A percentile compares a stretch with the other conserved stretches of the same genome.
These are phyloP conservation scores for Fusarium sp. DNA, from an alignment of 2,329 filamentous ascomycete species.

Conservation along the genomic window DNA sequence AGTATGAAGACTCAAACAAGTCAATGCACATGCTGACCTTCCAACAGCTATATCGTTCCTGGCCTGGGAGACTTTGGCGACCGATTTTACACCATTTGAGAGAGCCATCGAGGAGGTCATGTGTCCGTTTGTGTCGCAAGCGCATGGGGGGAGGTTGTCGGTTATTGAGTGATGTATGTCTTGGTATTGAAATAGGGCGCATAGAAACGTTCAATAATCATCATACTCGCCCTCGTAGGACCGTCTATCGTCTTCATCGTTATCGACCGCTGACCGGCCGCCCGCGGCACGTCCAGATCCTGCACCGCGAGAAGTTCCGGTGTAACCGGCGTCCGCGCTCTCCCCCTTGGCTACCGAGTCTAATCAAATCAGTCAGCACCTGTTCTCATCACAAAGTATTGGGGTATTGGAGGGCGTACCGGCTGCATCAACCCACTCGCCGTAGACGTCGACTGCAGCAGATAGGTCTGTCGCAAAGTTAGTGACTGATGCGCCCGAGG, in stretches of 20 bases:
- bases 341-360: constrained; percentile 63
- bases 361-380: constrained; percentile 40
- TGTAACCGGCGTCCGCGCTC: constrained; percentile 44
- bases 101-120: constrained; percentile 19
- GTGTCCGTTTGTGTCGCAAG: constrained; percentile 18
- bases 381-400: background rate
- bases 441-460: constrained; percentile 93
- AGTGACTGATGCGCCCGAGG: constrained; percentile 23
- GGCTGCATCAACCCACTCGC: constrained; percentile 95
- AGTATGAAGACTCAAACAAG: constrained; percentile 65
- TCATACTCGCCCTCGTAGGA: constrained; percentile 66
- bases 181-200: constrained; percentile 34
- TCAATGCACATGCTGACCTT: constrained; percentile 48
- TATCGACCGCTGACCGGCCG: constrained; percentile 46
- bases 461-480: constrained; percentile 74
- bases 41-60: constrained; percentile 87
- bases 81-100: constrained; percentile 89
- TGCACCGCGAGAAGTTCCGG: constrained; percentile 40
- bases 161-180: constrained; percentile 21
- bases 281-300: constrained; percentile 36
- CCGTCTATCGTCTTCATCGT: constrained; percentile 63
- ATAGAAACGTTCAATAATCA: constrained; percentile 58
- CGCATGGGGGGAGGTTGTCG: constrained; percentile 22
- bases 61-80: constrained; percentile 96
- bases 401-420: constrained; percentile 52